phyloP scores from a whole-genome alignment of 176 grass and related monocot species.

The Hordeum marinum region DNA sequence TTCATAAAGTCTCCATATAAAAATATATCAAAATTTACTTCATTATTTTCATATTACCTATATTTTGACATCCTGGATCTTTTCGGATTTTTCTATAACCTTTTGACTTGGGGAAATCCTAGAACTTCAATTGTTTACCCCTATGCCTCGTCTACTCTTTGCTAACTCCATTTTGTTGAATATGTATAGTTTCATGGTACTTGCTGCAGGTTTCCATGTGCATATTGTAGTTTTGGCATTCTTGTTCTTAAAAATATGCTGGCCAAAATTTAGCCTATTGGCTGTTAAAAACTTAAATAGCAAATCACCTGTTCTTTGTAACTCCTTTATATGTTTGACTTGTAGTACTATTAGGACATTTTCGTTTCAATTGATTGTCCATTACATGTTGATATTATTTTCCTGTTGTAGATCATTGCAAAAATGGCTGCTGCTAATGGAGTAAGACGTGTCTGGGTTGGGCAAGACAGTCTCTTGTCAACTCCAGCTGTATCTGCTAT shows the following conservation, averaged over 20 bases:
- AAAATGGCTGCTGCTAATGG: constrained; percentile 99
- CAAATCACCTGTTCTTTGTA: not conserved
- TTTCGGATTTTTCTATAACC: too few species aligned
- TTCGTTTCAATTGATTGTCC: not conserved
- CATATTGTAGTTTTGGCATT: not conserved
- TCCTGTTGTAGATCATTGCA: constrained; percentile 63
- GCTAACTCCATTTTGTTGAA: not conserved
- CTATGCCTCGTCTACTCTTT: not conserved
- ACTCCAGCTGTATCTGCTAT: constrained; percentile 95
- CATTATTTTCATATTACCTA: too few species aligned
- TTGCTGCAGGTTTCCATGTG: not conserved
- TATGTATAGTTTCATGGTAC: not conserved
- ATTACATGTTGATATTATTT: not conserved
- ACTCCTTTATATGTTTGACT: not conserved
- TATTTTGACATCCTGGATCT: too few species aligned
- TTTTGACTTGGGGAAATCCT: too few species aligned
- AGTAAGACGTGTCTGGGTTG: constrained; percentile 93
- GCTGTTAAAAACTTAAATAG: not conserved
- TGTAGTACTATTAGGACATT: not conserved
- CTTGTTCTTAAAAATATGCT: not conserved
- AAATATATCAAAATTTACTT: too few species aligned
- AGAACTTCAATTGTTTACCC: not conserved
- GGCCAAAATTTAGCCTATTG: not conserved
- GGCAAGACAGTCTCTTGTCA: constrained; percentile 77
- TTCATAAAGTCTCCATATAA: too few species aligned